A percentile compares a stretch with the other conserved stretches of the same genome.
Evolutionary conservation across 257 asterid species (phyloP).

Genomic region (Leptodermis oblonga): DNA sequence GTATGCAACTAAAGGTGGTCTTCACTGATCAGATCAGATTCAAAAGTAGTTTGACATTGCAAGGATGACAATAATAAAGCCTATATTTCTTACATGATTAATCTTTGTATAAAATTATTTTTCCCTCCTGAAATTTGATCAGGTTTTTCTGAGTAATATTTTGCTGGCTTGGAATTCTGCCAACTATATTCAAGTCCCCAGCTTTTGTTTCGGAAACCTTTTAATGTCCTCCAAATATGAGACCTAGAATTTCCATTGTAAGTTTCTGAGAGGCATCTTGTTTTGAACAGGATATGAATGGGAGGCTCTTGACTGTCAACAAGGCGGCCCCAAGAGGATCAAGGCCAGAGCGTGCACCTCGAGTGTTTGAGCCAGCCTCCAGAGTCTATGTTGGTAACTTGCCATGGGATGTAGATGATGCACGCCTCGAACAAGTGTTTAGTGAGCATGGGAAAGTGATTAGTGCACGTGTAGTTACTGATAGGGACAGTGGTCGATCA

Average conservation of each 20-base stretch:
- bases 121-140: neutral
- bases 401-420: constrained; percentile 75
- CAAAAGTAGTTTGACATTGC: neutral
- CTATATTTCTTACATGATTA: neutral
- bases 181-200: neutral
- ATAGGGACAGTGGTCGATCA: constrained; percentile 76
- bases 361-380: constrained; percentile 42
- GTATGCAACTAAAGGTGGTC: neutral
- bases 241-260: neutral
- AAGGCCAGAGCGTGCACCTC: constrained; percentile 66
- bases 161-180: neutral
- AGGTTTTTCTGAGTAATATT: neutral
- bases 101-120: neutral
- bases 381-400: constrained; percentile 85
- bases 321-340: constrained; percentile 83
- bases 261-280: neutral
- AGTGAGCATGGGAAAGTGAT: constrained; percentile 80
- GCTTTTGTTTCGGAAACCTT: neutral
- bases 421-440: constrained; percentile 68
- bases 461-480: constrained; percentile 70
- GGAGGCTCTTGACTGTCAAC: constrained; percentile 72
- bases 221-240: neutral
- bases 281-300: constrained; percentile 60
- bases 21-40: neutral
- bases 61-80: neutral